phyloP scores from a whole-genome alignment of 768 basidiomycete species.

The Guyanaporus albipodus region DNA sequence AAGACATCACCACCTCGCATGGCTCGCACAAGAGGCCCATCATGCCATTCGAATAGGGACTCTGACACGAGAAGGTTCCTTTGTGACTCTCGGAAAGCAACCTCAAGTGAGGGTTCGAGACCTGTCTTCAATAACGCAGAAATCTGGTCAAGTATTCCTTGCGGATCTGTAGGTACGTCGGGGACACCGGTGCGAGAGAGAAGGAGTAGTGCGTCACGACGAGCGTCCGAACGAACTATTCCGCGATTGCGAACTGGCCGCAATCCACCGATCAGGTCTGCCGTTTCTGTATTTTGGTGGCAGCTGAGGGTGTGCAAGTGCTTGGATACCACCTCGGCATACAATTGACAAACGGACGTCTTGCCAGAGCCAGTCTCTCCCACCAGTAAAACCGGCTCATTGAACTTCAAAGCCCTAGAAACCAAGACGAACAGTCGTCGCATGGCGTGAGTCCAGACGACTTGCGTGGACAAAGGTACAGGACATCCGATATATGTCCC shows the following conservation, averaged over 20 bases:
- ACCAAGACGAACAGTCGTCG: conserved; percentile 83
- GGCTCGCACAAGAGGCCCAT: conserved; percentile 91
- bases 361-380: conserved; percentile 98
- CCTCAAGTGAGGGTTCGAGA: conserved; percentile 30
- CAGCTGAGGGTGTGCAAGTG: conserved; percentile 79
- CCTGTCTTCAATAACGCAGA: conserved; percentile 18
- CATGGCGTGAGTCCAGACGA: conserved; percentile 95
- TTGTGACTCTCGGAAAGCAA: conserved; percentile 40
- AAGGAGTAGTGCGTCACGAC: conserved; percentile 39
- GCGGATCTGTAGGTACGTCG: conserved; percentile 18
- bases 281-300: conserved; percentile 98
- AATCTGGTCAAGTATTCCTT: conserved; percentile 27
- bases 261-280: conserved; percentile 91
- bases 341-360: conserved; percentile 92
- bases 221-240: conserved; percentile 46
- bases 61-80: conserved; percentile 46
- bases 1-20: conserved; percentile 86
- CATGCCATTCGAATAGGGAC: conserved; percentile 95
- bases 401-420: conserved; percentile 78
- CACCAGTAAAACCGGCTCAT: conserved; percentile 93
- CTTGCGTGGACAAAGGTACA: conserved; percentile 37
- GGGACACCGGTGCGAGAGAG: conserved; percentile 42
- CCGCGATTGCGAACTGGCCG: conserved; percentile 81
- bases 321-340: conserved; percentile 62
- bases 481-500: conserved; percentile 55